Conservation (phyloP, 768 basidiomycete genomes). For the Peribolospora baueri region DNA sequence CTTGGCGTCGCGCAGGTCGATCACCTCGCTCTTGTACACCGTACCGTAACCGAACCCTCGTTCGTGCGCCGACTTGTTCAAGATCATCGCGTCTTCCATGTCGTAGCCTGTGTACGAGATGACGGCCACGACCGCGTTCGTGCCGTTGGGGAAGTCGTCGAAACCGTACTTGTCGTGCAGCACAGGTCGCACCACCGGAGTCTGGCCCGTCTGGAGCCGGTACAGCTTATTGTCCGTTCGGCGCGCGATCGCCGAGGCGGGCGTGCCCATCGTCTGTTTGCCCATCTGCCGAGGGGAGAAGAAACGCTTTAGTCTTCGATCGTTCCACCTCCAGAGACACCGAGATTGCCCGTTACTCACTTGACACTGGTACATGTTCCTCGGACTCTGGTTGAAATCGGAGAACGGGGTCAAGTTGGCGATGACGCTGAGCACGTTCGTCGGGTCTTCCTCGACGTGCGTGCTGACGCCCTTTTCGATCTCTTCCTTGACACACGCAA, state of each 20-base stretch:
- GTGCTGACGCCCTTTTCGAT: conserved; percentile 49
- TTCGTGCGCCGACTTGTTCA: conserved; percentile 96
- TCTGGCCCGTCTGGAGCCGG: conserved; percentile 81
- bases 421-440: conserved; percentile 84
- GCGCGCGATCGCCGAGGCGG: conserved; percentile 67
- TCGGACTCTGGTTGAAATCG: conserved; percentile 80
- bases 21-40: conserved; percentile 76
- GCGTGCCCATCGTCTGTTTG: conserved; percentile 99
- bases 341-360: no score
- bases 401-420: conserved; percentile 97
- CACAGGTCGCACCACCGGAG: conserved; percentile 72
- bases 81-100: conserved; percentile 99
- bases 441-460: conserved; percentile 82
- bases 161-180: conserved; percentile 88
- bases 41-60: conserved; percentile 92
- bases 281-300: conserved; percentile 45
- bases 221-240: conserved; percentile 98
- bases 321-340: no score
- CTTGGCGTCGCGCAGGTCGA: conserved; percentile 61
- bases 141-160: conserved; percentile 96
- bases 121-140: conserved; percentile 95
- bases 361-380: conserved; percentile 23
- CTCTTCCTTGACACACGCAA: conserved; percentile 72
- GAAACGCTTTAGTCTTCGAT: no score
- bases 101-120: conserved; percentile 99